phyloP scores from a whole-genome alignment of 1,139 yeast species.

The Pichia cactophila region DNA sequence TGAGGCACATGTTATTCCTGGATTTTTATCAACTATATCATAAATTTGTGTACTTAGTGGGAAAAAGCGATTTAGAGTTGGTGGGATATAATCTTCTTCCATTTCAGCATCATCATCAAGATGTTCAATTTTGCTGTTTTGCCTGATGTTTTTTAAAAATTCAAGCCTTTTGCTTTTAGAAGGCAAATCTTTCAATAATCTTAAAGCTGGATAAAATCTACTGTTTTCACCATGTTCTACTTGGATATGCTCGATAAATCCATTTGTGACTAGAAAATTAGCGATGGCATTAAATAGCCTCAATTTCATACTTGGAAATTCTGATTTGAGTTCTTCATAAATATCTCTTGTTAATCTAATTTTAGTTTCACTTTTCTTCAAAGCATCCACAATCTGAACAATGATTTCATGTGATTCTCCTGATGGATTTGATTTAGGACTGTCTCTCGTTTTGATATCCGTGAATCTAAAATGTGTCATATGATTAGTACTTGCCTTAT shows the following conservation, averaged over 20 bases:
- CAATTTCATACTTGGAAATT: slow-evolving; percentile 9
- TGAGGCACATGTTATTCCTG: slow-evolving; percentile 55
- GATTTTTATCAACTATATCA: slow-evolving; percentile 33
- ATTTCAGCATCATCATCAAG: slow-evolving; percentile 1
- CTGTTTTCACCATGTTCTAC: slow-evolving; percentile 21
- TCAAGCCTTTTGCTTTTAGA: slow-evolving; percentile 26
- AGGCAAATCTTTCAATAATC: slow-evolving; percentile 24
- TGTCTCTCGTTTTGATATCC: neutral
- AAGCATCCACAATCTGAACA: slow-evolving; percentile 38
- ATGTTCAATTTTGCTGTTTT: slow-evolving; percentile 1
- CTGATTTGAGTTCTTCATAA: slow-evolving; percentile 55
- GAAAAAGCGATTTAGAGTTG: slow-evolving; percentile 35
- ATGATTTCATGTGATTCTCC: slow-evolving; percentile 24
- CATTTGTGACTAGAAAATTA: slow-evolving; percentile 11
- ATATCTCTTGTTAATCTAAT: slow-evolving; percentile 49
- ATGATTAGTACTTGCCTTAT: slow-evolving; percentile 17
- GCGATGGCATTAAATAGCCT: slow-evolving; percentile 14
- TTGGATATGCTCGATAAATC: slow-evolving; percentile 17
- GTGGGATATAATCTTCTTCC: slow-evolving; percentile 25
- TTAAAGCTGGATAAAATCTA: slow-evolving; percentile 20
- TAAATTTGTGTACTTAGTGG: slow-evolving; percentile 61
- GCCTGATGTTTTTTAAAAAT: slow-evolving; percentile 11
- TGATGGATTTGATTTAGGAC: neutral
- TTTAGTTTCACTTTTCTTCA: slow-evolving; percentile 58
- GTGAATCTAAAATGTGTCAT: slow-evolving; percentile 20